Base-by-base conservation (phyloP, 2,329 filamentous ascomycete genomes). In the Neofusicoccum ribis region DNA sequence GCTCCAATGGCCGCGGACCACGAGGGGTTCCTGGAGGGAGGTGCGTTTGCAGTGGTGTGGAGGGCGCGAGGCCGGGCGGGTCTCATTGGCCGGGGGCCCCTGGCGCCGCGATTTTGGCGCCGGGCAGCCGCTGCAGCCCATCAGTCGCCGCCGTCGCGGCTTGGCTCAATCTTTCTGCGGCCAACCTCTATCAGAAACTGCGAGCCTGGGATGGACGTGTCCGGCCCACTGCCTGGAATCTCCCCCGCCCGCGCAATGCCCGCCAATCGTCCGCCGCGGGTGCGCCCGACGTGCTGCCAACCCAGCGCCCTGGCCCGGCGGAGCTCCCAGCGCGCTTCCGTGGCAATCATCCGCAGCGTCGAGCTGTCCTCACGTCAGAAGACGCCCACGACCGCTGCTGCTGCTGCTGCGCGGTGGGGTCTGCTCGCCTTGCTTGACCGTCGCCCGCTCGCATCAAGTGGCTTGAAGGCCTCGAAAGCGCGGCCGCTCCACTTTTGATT, bases 401-500 rank as follows among this genome's bases (percentile, higher is more conserved):
- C 23, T 23, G 14, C 47, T 39, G 47, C 47, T 50, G 51, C 51
- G 36, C 36, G 23, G 23, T 23, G 23, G 23, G 23, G 23, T 23
- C 23, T 23, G 23, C 23, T 23, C 36, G 52, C 52, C 34, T 58
- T 58, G 52, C 39, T 44, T 58, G 52, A 31, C 5, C 52, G 27
- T 34, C 15, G 14, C 39, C 5, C 23, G 7, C 2, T 5, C 9
- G 23, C 54, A 58, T 44, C 54, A 44, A 58, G 39, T 58, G 54
- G 54, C 39, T 36, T 34, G 23, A n/a, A 31, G 41, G n/a, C 14
- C 54, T 5, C 54, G 14, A 31, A 23, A 43, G 34, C 39, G 39
- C 39, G 52, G n/a, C 54, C 23, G 39, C 54, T 58, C 54, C 54
- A 31, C 54, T 58, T 58, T 58, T 58, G 54, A 58, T 39, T 34